Conservation (phyloP, 2,329 filamentous ascomycete genomes). For the Microdochium paspali region DNA sequence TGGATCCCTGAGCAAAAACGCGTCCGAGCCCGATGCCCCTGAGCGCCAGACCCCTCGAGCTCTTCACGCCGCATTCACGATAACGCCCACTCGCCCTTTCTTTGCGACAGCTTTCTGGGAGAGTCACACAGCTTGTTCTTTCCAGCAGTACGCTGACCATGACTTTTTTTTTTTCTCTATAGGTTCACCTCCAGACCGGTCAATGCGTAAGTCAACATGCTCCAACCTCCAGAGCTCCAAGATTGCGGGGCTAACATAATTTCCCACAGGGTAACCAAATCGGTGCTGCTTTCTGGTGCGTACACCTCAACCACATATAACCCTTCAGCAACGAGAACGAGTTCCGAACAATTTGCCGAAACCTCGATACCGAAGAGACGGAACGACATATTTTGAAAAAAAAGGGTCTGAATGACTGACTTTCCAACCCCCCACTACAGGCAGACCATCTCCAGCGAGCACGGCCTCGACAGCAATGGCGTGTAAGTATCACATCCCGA, state of each 20-base stretch:
- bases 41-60: conserved; percentile 16
- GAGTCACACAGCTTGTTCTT: conserved; percentile 26
- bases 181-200: conserved; percentile 99
- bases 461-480: conserved; percentile 95
- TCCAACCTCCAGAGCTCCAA: conserved; percentile 13
- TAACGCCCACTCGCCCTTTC: background rate
- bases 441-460: conserved; percentile 81
- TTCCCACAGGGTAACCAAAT: conserved; percentile 92
- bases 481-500: conserved; percentile 56
- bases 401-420: conserved; percentile 5
- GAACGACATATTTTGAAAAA: too few species aligned
- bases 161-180: conserved; percentile 32
- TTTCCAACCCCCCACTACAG: conserved; percentile 36
- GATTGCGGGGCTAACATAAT: conserved; percentile 18
- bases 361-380: too few species aligned
- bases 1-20: conserved; percentile 13
- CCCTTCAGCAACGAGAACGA: background rate
- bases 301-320: background rate
- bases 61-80: conserved; percentile 15
- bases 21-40: conserved; percentile 17
- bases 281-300: conserved; percentile 97
- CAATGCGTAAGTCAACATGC: conserved; percentile 72
- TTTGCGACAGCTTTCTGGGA: conserved; percentile 17
- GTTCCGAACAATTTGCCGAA: too few species aligned
- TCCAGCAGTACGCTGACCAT: conserved; percentile 42